Evolutionary conservation across 371 early-diverging fungal species (phyloP).

Genomic region (Mortierella sp.): DNA sequence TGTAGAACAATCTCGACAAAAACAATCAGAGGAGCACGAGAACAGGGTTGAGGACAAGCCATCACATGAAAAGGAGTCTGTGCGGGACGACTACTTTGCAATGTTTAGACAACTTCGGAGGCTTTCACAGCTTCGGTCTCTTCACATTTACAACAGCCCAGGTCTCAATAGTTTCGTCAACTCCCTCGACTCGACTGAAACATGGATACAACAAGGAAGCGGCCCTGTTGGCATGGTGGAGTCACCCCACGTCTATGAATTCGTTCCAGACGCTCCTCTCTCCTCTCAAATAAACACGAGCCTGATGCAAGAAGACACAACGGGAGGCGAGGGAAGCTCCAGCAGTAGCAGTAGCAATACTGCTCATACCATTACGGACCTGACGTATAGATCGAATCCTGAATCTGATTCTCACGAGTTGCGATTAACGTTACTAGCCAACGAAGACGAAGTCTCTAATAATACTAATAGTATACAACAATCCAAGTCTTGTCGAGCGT

Average conservation of each 20-base stretch:
- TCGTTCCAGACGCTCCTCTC: not conserved
- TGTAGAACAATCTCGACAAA: conserved; percentile 15
- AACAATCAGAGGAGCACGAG: not conserved
- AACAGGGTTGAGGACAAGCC: not conserved
- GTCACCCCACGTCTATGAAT: not conserved
- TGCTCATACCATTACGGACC: not conserved
- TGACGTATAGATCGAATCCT: not conserved
- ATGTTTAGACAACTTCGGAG: conserved; percentile 43
- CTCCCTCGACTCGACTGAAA: not conserved
- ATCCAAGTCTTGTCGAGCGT: not conserved
- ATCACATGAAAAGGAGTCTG: conserved; percentile 17
- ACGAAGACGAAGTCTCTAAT: not conserved
- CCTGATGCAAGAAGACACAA: not conserved
- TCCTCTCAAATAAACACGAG: conserved; percentile 1
- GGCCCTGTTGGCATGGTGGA: not conserved
- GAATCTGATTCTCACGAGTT: not conserved
- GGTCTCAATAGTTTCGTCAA: conserved; percentile 11
- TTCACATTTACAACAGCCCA: conserved; percentile 53
- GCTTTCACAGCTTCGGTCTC: conserved; percentile 15
- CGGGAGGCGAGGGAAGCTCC: not conserved
- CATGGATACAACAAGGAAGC: not conserved
- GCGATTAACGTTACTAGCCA: not conserved
- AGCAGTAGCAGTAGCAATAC: not conserved
- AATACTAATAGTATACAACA: not conserved
- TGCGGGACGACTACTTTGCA: conserved; percentile 36